Evolutionary conservation across 768 basidiomycete species (phyloP).

Genomic region (Ramaria sp.): DNA sequence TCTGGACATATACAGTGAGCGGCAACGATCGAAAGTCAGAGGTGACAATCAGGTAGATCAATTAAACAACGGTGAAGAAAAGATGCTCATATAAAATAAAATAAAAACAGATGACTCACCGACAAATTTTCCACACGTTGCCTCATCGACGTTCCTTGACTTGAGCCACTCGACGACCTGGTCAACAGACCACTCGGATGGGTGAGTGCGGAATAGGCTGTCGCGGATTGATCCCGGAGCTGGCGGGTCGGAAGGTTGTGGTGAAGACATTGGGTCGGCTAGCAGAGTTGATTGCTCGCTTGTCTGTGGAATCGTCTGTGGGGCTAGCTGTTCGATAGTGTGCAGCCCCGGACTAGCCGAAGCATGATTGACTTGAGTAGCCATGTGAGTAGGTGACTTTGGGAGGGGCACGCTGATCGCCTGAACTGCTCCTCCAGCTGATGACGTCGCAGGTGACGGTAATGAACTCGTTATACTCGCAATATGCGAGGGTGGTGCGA

Average conservation of each 20-base stretch:
- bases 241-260: not conserved
- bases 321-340: not conserved
- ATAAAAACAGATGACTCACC: slow-evolving; percentile 47
- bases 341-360: not conserved
- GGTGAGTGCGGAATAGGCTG: slow-evolving; percentile 21
- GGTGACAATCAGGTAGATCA: slow-evolving; percentile 8
- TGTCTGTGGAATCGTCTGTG: not conserved
- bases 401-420: not conserved
- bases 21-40: too few relatives aligned
- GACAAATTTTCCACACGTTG: slow-evolving; percentile 75
- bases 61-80: slow-evolving; percentile 1
- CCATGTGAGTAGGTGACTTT: not conserved
- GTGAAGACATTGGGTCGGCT: not conserved
- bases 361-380: not conserved
- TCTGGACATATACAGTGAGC: slow-evolving; percentile 45
- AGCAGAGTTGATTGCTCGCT: not conserved
- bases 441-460: slow-evolving; percentile 9
- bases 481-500: not conserved
- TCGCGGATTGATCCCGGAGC: not conserved
- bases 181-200: slow-evolving; percentile 76
- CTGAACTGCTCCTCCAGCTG: not conserved
- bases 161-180: slow-evolving; percentile 87
- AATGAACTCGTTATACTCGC: slow-evolving; percentile 1
- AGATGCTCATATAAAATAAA: too few relatives aligned
- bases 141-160: slow-evolving; percentile 73